Percentiles rank a stretch among this genome's conserved stretches.
Evolutionary conservation across 2,329 filamentous ascomycete genomes (phyloP).

Genomic region (Pleomassaria siparia): DNA sequence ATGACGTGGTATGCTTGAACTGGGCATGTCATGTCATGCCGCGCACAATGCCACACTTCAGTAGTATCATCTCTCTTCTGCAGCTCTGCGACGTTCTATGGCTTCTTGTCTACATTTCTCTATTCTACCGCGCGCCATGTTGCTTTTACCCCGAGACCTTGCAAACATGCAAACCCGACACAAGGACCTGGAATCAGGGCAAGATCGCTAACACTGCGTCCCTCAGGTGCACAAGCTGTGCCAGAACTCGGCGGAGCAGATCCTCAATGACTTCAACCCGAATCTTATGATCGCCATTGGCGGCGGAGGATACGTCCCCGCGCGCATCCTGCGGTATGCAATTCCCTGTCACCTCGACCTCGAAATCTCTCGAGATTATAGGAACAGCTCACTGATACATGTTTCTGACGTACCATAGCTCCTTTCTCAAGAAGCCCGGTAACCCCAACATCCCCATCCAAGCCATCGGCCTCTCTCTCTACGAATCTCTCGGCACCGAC

Average conservation of each 20-base stretch:
- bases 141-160: constrained; percentile 6
- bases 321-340: constrained; percentile 80
- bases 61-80: not conserved
- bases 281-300: constrained; percentile 99
- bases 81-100: not conserved
- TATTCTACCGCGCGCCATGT: not conserved
- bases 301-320: constrained; percentile 94
- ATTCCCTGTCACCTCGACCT: too few species aligned
- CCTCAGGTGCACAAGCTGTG: constrained; percentile 93
- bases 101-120: not conserved
- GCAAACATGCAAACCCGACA: not conserved
- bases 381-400: constrained; percentile 11
- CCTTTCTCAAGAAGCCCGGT: constrained; percentile 89
- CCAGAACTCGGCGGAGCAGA: constrained; percentile 77
- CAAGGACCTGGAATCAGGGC: not conserved
- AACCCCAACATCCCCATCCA: constrained; percentile 97
- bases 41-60: not conserved
- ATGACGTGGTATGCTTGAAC: too few species aligned
- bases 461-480: constrained; percentile 95
- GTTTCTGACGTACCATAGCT: constrained; percentile 50
- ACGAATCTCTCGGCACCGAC: constrained; percentile 75
- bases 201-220: constrained; percentile 10
- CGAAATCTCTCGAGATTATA: not conserved
- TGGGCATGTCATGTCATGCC: constrained; percentile 3
- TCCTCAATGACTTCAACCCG: constrained; percentile 83